A percentile compares a stretch with the other conserved stretches of the same genome.
phyloP scores from a whole-genome alignment of 495 filamentous ascomycete genomes.

The Tuber indicum region DNA sequence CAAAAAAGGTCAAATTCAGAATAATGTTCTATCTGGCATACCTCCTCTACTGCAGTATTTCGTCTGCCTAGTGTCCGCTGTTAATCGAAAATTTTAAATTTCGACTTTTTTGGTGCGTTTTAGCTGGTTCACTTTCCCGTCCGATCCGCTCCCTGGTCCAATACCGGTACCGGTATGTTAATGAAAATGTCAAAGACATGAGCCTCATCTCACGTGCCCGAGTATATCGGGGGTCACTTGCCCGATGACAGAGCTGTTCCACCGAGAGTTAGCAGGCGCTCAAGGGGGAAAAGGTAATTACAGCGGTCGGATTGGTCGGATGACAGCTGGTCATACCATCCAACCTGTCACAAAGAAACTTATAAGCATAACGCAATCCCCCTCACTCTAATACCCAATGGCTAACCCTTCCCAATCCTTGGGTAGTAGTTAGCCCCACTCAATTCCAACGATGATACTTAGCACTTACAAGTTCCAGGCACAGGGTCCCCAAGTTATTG shows the following conservation, averaged over 20 bases:
- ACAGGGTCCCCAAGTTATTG: slow-evolving; percentile 36
- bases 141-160: too few relatives aligned
- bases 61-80: too few relatives aligned
- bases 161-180: too few relatives aligned
- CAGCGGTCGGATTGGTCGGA: neutral
- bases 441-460: neutral
- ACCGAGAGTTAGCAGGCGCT: slow-evolving; percentile 44
- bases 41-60: too few relatives aligned
- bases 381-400: slow-evolving; percentile 63
- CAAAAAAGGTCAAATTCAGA: neutral
- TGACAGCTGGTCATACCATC: slow-evolving; percentile 37
- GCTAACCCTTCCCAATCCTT: slow-evolving; percentile 66
- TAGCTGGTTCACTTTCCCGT: too few relatives aligned
- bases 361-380: slow-evolving; percentile 55
- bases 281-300: slow-evolving; percentile 6
- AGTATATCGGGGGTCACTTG: slow-evolving; percentile 75
- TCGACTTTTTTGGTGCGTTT: too few relatives aligned
- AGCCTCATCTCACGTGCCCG: slow-evolving; percentile 61
- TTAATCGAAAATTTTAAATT: too few relatives aligned
- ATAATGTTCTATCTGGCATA: too few relatives aligned
- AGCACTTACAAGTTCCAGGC: slow-evolving; percentile 52
- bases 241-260: slow-evolving; percentile 65
- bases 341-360: slow-evolving; percentile 46
- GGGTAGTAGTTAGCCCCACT: slow-evolving; percentile 39
- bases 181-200: slow-evolving; percentile 73